Base-by-base conservation (phyloP, 257 asterid genomes). In the Oldenlandia corymbosa region DNA sequence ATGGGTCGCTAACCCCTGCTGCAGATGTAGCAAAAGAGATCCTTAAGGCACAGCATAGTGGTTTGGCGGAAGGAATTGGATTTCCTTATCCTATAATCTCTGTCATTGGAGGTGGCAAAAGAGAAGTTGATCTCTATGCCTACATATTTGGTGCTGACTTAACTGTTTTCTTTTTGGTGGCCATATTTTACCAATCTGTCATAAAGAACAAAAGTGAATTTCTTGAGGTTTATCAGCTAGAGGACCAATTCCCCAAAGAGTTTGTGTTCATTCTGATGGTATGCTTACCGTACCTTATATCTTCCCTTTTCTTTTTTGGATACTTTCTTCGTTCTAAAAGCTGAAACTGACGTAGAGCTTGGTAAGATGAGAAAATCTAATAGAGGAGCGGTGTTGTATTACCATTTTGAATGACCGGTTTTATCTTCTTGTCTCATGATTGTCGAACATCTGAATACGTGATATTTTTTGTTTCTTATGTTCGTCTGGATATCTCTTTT, bases 231-330 rank as follows among this genome's bases (percentile, higher is more conserved):
- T 93, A 88, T 80, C 99, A 93, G 81, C 96, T 93, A 47, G 99
- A 93, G 81, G 99, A 93, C 75, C 99, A 93, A 79, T 93, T 93
- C 69, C 97, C 97, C 0, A 90, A 90, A 70, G 99, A 93, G 72
- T 93, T 73, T 50, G 97, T 93, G 41, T 93, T 84, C 70, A 80
- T 90, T 64, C 81, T 93, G 60, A 87, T 93, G 96, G 99, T 93
- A 93, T 80, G 81, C 46, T 58, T 66, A 6, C 5, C 14, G 56
- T 54, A 34, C 42, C 47, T 68, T 58, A 51, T 64, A 18, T 56
- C 75, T 52, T 16, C 41, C 56, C 48, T 17, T 1, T 30, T 47
- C 21, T 23, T 28, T 41, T 27, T 8, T 56, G 4, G 37, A 24
- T 8, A 30, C 43, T 26, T 41, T 7, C 2, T 24, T 53, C 16